Evolutionary conservation across 805 yeast genomes (phyloP).

Genomic region (Metschnikowia picachoensis): DNA sequence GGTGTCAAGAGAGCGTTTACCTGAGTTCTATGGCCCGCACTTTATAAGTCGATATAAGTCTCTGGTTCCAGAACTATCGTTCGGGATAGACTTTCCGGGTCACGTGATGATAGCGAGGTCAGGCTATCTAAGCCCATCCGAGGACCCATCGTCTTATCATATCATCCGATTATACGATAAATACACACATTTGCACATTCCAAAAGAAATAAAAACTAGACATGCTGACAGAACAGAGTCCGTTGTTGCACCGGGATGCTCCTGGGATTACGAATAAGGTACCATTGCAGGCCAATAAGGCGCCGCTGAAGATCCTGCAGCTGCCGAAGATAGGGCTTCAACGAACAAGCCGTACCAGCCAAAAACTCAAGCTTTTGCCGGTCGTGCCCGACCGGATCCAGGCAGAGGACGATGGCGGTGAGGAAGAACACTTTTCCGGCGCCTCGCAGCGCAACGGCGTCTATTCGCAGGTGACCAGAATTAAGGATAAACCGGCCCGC

Average conservation of each 20-base stretch:
- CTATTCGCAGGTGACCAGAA: constrained; percentile 78
- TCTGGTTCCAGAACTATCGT: too few relatives aligned
- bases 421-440: background rate
- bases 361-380: constrained; percentile 68
- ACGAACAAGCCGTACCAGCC: constrained; percentile 69
- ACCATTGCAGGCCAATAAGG: constrained; percentile 21
- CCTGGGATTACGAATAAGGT: background rate
- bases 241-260: constrained; percentile 2
- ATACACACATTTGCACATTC: too few relatives aligned
- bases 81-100: too few relatives aligned
- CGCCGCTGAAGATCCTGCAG: constrained; percentile 28
- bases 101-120: too few relatives aligned
- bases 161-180: too few relatives aligned
- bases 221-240: constrained; percentile 8
- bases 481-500: constrained; percentile 84
- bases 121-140: too few relatives aligned
- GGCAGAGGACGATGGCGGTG: constrained; percentile 13
- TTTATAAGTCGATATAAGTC: too few relatives aligned
- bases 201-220: too few relatives aligned
- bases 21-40: too few relatives aligned
- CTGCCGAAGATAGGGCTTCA: constrained; percentile 62
- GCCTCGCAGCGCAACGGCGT: constrained; percentile 43
- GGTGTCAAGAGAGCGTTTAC: too few relatives aligned
- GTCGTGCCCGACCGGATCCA: constrained; percentile 40
- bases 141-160: too few relatives aligned